Conservation (phyloP, 1,284 basidiomycete genomes). For the Puccinia hordei region DNA sequence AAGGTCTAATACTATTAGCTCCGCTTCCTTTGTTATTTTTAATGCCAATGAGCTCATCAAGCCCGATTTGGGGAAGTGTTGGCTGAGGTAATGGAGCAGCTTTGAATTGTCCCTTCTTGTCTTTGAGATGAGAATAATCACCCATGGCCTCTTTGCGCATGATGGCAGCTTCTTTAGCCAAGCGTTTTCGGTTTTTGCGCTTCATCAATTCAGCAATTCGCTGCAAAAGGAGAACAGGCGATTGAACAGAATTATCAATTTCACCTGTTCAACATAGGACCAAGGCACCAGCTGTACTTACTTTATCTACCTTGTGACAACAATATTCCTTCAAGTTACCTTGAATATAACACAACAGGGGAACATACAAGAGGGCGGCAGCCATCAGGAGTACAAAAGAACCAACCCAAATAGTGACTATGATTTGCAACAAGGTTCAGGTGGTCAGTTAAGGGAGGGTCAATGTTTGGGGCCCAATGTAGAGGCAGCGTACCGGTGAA, state of each 20-base stretch:
- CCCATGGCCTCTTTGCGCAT: slow-evolving; percentile 88
- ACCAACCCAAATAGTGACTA: slow-evolving; percentile 77
- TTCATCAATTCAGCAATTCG: slow-evolving; percentile 90
- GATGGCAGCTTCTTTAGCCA: slow-evolving; percentile 76
- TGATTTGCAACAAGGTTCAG: neutral
- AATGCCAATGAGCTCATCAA: slow-evolving; percentile 70
- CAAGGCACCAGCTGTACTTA: slow-evolving; percentile 57
- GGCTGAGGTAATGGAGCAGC: slow-evolving; percentile 81
- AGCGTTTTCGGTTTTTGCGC: slow-evolving; percentile 81
- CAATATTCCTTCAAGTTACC: slow-evolving; percentile 96
- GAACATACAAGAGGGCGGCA: slow-evolving; percentile 86
- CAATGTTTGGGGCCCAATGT: neutral
- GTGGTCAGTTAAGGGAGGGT: neutral
- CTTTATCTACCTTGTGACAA: slow-evolving; percentile 98
- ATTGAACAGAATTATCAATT: too few relatives aligned
- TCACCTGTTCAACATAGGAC: too few relatives aligned
- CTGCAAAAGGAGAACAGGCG: neutral
- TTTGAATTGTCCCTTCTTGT: slow-evolving; percentile 84
- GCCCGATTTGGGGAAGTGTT: slow-evolving; percentile 82
- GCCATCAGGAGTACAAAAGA: slow-evolving; percentile 78
- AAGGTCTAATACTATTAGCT: neutral
- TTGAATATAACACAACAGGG: slow-evolving; percentile 89
- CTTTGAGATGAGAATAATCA: slow-evolving; percentile 86
- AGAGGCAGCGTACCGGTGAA: slow-evolving; percentile 66
- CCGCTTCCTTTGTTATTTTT: neutral